Evolutionary conservation across 768 basidiomycete genomes (phyloP).

Genomic region (Glaciozyma martinii): DNA sequence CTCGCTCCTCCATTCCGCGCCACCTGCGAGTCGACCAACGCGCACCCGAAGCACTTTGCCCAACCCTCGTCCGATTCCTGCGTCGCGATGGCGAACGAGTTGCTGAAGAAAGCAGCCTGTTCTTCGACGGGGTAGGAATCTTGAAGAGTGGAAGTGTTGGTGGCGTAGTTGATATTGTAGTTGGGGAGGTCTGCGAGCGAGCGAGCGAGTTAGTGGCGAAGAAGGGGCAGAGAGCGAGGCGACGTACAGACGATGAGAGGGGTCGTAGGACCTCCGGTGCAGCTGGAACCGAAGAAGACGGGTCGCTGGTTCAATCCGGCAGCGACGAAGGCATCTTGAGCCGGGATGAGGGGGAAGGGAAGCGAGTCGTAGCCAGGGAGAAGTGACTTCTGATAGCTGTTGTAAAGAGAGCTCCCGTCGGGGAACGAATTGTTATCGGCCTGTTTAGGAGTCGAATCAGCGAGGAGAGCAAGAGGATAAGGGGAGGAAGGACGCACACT

Average conservation of each 20-base stretch:
- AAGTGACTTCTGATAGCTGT: background rate
- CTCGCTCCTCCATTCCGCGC: background rate
- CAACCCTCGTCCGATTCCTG: background rate
- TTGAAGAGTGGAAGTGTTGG: background rate
- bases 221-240: background rate
- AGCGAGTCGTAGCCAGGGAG: background rate
- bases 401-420: background rate
- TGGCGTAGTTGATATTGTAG: background rate
- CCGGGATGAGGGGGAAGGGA: background rate
- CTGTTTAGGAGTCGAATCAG: background rate
- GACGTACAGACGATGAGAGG: background rate
- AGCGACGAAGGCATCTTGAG: background rate
- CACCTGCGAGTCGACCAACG: background rate
- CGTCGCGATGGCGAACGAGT: background rate
- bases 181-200: background rate
- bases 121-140: background rate
- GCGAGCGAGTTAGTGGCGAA: background rate
- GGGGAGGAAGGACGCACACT: background rate
- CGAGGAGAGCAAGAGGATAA: background rate
- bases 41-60: background rate
- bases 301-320: background rate
- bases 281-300: background rate
- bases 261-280: background rate
- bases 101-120: background rate
- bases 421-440: background rate